Conservation (phyloP, 73 alveolate genomes). For the Halteria grandinella region DNA sequence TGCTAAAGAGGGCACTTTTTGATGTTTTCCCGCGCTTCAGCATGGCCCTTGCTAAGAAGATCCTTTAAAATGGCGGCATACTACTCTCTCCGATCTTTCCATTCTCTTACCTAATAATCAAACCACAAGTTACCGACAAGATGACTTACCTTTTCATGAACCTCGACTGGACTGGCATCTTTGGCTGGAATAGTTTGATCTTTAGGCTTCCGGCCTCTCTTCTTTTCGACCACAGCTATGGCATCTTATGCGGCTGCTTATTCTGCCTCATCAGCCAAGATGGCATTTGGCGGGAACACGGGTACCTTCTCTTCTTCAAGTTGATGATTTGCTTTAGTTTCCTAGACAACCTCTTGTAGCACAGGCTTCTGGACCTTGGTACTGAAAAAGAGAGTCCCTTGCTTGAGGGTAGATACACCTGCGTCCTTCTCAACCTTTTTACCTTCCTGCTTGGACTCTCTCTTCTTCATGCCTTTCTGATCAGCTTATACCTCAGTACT, state of each 20-base stretch:
- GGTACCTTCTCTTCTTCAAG: neutral
- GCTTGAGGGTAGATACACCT: no score
- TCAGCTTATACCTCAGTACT: no score
- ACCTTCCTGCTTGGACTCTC: neutral
- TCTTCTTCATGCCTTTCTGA: slow-evolving; percentile 8
- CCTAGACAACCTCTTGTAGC: no score
- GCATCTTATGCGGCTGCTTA: neutral
- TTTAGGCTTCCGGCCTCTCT: slow-evolving; percentile 5
- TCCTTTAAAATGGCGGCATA: slow-evolving; percentile 46
- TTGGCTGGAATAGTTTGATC: no score
- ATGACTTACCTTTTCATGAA: slow-evolving; percentile 35
- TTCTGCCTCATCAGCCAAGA: no score
- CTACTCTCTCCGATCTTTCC: slow-evolving; percentile 16
- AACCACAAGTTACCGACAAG: neutral
- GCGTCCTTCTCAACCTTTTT: neutral
- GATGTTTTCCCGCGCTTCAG: slow-evolving; percentile 43
- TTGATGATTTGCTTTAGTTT: no score
- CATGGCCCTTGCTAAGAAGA: slow-evolving; percentile 4
- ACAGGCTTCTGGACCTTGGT: no score
- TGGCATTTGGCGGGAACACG: no score
- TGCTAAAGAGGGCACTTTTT: slow-evolving; percentile 2
- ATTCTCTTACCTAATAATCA: slow-evolving; percentile 16
- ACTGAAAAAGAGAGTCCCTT: no score
- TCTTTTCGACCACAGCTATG: slow-evolving; percentile 7
- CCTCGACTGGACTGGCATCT: neutral